Evolutionary conservation across 257 asterid species (phyloP), one percentile per base, ranked within the genome.

Genomic region (Parsonsia alboflavescens): DNA sequence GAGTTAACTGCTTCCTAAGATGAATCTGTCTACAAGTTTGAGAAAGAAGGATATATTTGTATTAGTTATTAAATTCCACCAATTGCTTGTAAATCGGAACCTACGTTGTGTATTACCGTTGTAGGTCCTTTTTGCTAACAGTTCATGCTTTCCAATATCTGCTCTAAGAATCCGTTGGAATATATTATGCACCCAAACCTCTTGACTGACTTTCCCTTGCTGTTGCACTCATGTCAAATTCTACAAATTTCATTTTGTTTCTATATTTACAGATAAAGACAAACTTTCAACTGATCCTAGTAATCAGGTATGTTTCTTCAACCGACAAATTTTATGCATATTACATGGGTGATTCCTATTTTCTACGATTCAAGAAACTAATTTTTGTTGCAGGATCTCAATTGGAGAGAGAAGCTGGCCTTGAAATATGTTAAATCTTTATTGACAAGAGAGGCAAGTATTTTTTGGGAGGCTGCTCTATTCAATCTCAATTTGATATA

Each of bases 391-490:
- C 85, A 90, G 97, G 88, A 81, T 81, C 80, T 85, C 44, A 84
- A 79, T 78, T 92, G 97, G 97, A 84, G 91, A 83, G 88, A 86
- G 90, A 82, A 82, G 86, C 82, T 87, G 68, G 96, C 92, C 41
- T 53, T 84, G 75, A 88, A 80, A 70, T 85, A 86, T 82, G 90
- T 92, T 49, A 90, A 84, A 75, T 78, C 97, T 58, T 50, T 92
- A 61, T 83, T 90, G 67, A 84, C 90, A 26, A 86, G 83, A 77
- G 96, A 90, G 86, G 97, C 80, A 81, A 73, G 88, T 73, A 72
- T 52, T 64, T 42, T 66, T 72, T 44, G 30, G 70, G 59, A 56
- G 46, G 7, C 6, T 62, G 41, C 48, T 49, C 28, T 76, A 58
- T 42, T 68, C 24, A 28, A 24, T 54, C 61, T 49, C 30, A 41